Percentiles rank a stretch among this genome's conserved stretches.
These are phyloP conservation scores for Cladosporium phlei DNA, from an alignment of 2,329 filamentous ascomycete species.

Conservation along the genomic window DNA sequence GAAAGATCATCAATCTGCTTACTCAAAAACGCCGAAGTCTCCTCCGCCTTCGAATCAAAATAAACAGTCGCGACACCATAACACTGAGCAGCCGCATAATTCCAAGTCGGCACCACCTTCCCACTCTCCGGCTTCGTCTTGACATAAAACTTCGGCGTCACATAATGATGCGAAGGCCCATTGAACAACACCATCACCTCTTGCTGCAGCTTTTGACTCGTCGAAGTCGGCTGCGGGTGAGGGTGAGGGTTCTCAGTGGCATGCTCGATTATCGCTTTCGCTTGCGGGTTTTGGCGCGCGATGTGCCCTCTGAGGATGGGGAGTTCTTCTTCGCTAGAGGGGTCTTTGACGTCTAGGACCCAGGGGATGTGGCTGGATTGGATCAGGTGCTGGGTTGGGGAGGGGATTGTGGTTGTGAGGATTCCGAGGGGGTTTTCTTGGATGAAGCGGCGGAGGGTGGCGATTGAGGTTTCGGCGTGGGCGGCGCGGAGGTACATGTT, in stretches of 20 bases:
- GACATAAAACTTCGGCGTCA: conserved; percentile 64
- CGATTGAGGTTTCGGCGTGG: conserved; percentile 10
- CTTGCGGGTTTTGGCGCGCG: conserved; percentile 59
- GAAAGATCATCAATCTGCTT: conserved; percentile 53
- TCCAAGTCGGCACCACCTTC: conserved; percentile 68
- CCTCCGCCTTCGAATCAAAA: conserved; percentile 44
- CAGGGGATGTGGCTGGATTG: conserved; percentile 60
- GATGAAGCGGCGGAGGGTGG: conserved; percentile 50
- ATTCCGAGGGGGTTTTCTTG: conserved; percentile 58
- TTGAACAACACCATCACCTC: conserved; percentile 63
- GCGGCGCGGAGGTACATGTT: conserved; percentile 10
- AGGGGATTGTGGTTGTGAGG: conserved; percentile 58
- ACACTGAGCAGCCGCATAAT: conserved; percentile 61
- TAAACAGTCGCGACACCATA: conserved; percentile 56
- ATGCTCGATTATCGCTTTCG: conserved; percentile 54
- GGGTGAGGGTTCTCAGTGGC: conserved; percentile 22
- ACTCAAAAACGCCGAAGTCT: conserved; percentile 46
- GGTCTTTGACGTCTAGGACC: conserved; percentile 48
- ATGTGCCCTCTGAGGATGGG: conserved; percentile 57
- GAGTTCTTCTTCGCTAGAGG: conserved; percentile 38
- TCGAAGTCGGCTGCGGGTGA: not conserved
- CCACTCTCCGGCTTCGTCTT: conserved; percentile 60
- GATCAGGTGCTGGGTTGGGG: conserved; percentile 45
- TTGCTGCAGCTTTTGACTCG: conserved; percentile 31
- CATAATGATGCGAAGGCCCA: conserved; percentile 55